These are phyloP conservation scores for Cyberlindnera mississippiensis DNA, from an alignment of 805 yeast genomes.

Conservation along the genomic window DNA sequence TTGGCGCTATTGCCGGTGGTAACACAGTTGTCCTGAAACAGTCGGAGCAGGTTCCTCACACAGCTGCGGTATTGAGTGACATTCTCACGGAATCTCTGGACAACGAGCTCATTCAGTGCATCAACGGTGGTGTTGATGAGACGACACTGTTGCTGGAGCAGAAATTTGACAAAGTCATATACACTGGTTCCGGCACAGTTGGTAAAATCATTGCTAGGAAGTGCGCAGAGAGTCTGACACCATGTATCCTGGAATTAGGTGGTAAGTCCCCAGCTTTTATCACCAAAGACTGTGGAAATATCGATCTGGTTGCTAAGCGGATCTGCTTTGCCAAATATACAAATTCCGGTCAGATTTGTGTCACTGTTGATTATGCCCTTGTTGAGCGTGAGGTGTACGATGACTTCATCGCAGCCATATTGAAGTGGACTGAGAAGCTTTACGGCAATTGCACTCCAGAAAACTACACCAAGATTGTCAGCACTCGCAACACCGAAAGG, in stretches of 20 bases:
- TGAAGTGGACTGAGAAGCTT: conserved; percentile 40
- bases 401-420: conserved; percentile 39
- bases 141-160: conserved; percentile 53
- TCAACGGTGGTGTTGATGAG: conserved; percentile 70
- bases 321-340: conserved; percentile 72
- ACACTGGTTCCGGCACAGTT: conserved; percentile 76
- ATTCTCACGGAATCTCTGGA: conserved; percentile 52
- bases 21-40: conserved; percentile 55
- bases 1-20: conserved; percentile 84
- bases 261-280: conserved; percentile 88
- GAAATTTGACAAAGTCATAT: conserved; percentile 76
- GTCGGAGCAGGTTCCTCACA: conserved; percentile 63
- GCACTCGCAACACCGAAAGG: conserved; percentile 48
- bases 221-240: conserved; percentile 84
- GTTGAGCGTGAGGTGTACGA: conserved; percentile 58
- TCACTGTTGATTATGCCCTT: conserved; percentile 79
- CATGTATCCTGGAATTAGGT: conserved; percentile 78
- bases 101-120: conserved; percentile 52
- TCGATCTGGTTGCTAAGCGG: conserved; percentile 52
- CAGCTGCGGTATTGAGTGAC: conserved; percentile 52
- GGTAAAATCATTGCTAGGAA: conserved; percentile 74
- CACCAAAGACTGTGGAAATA: conserved; percentile 44
- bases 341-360: conserved; percentile 89
- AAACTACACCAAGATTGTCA: conserved; percentile 53
- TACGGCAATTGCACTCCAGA: conserved; percentile 38